Percentiles rank a stretch among this genome's conserved stretches.
These are phyloP conservation scores for Avena insularis DNA, from an alignment of 176 grass and related monocot species.

Conservation along the genomic window DNA sequence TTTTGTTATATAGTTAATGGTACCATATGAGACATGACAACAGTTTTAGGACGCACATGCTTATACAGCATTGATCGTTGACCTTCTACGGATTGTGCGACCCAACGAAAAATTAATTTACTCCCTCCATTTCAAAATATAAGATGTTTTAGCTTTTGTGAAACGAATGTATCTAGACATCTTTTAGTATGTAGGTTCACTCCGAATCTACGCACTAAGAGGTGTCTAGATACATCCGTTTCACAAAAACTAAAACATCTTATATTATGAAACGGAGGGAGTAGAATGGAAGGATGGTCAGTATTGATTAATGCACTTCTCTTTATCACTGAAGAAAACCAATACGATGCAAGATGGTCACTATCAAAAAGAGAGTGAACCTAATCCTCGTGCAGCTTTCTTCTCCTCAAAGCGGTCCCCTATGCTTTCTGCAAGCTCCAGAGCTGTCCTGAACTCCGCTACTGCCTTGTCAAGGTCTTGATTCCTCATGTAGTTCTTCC, in stretches of 20 bases:
- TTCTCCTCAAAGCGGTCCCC: constrained; percentile 76
- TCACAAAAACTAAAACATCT: too few species aligned
- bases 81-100: background rate
- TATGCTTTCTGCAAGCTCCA: constrained; percentile 67
- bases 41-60: background rate
- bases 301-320: background rate
- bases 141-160: too few species aligned
- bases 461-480: constrained; percentile 63
- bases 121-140: too few species aligned
- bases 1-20: background rate
- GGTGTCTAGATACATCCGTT: too few species aligned
- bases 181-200: too few species aligned
- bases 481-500: constrained; percentile 67
- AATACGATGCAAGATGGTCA: constrained; percentile 4
- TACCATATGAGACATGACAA: background rate
- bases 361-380: constrained; percentile 44
- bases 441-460: constrained; percentile 59
- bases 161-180: too few species aligned
- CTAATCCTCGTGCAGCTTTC: constrained; percentile 82
- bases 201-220: too few species aligned
- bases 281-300: background rate
- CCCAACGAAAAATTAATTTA: background rate
- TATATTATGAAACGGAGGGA: too few species aligned
- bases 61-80: background rate
- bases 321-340: constrained; percentile 7